These are phyloP conservation scores for Leishmania turanica DNA, from an alignment of 208 protist genomes.

Conservation along the genomic window DNA sequence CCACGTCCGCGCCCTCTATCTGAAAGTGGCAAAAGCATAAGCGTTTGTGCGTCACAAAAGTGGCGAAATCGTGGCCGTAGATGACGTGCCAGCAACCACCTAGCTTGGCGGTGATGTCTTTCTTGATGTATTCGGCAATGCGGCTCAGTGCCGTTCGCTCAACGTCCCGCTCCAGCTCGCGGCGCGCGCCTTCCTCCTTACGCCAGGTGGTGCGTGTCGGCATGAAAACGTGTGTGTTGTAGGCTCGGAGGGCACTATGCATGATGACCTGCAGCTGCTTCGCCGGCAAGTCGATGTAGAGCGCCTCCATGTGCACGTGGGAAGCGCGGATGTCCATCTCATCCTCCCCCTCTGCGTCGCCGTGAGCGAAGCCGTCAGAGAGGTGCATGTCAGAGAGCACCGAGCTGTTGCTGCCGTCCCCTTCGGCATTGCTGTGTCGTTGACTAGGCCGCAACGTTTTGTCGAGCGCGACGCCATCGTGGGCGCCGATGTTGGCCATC, in stretches of 20 bases:
- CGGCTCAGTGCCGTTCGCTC: constrained; percentile 69
- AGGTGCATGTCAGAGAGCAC: constrained; percentile 21
- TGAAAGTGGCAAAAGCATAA: constrained; percentile 82
- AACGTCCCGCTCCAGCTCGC: constrained; percentile 78
- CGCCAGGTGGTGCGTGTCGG: constrained; percentile 84
- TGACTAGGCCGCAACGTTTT: constrained; percentile 29
- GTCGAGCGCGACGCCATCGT: constrained; percentile 7
- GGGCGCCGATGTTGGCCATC: constrained; percentile 12
- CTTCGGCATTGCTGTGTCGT: constrained; percentile 8
- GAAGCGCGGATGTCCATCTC: constrained; percentile 66
- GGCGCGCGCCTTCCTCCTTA: constrained; percentile 77
- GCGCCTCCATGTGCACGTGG: constrained; percentile 39
- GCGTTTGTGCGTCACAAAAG: constrained; percentile 78
- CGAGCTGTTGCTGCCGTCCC: constrained; percentile 25
- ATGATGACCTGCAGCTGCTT: constrained; percentile 66
- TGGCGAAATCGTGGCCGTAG: constrained; percentile 80
- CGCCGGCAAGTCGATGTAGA: constrained; percentile 72
- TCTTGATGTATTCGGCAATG: constrained; percentile 73
- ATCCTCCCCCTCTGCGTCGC: constrained; percentile 24
- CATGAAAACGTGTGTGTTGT: constrained; percentile 70
- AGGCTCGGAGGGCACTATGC: constrained; percentile 59
- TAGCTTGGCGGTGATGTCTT: constrained; percentile 46
- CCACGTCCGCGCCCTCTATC: constrained; percentile 77
- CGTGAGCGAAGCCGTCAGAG: constrained; percentile 15
- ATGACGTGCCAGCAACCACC: constrained; percentile 87